Conservation (phyloP, 441 rosid species). For the Metrosideros polymorpha region DNA sequence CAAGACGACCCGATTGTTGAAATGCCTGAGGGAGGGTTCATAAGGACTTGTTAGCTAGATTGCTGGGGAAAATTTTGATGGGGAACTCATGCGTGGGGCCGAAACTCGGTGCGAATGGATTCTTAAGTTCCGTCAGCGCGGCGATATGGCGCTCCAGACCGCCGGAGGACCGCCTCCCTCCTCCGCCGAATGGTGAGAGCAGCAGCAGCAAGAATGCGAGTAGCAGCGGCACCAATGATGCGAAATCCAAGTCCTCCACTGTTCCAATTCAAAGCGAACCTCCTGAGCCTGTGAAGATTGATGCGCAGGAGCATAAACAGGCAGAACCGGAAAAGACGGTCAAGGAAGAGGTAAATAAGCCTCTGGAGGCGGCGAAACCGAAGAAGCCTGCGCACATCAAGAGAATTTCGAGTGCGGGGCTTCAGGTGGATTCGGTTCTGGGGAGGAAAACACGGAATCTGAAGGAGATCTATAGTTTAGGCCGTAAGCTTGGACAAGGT, state of each 20-base stretch:
- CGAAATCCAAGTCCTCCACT: constrained; percentile 5
- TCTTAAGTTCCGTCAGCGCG: constrained; percentile 61
- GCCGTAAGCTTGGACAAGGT: constrained; percentile 93
- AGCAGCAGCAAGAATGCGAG: constrained; percentile 4
- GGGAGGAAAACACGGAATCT: constrained; percentile 79
- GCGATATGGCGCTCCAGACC: constrained; percentile 62
- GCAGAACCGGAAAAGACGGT: constrained; percentile 13
- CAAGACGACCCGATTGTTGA: constrained; percentile 5
- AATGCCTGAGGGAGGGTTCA: constrained; percentile 8
- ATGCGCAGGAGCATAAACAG: background rate
- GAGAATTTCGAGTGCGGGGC: constrained; percentile 50
- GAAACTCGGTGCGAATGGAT: constrained; percentile 50
- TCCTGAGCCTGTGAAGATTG: constrained; percentile 2
- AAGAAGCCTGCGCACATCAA: constrained; percentile 54
- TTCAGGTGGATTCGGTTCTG: constrained; percentile 65
- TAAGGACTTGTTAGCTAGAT: constrained; percentile 16
- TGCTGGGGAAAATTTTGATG: constrained; percentile 32
- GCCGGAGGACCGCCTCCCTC: constrained; percentile 41
- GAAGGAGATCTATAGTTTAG: constrained; percentile 72
- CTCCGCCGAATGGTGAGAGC: constrained; percentile 20
- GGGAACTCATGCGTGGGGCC: constrained; percentile 91
- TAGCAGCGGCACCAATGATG: constrained; percentile 13
- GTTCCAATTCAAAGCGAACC: constrained; percentile 24
- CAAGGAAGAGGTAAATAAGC: constrained; percentile 14
- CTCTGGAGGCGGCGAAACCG: constrained; percentile 15